Conservation (phyloP, 2,329 filamentous ascomycete species). For the Berkeleyomyces basicola region DNA sequence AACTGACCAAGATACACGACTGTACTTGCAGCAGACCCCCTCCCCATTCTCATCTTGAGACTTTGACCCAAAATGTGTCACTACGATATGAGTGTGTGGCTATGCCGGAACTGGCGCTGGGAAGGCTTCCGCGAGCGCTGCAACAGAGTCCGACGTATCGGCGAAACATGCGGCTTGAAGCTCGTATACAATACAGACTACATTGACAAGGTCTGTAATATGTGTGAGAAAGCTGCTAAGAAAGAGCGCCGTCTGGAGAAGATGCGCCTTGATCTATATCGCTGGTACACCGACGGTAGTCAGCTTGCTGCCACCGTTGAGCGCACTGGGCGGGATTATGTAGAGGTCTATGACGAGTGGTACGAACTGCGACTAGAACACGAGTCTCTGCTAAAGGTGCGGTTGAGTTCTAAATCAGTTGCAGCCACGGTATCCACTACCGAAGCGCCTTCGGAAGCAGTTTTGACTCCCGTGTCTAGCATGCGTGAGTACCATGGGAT, state of each 20-base stretch:
- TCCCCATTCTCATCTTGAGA: constrained; percentile 9
- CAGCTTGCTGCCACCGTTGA: constrained; percentile 58
- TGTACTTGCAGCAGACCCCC: constrained; percentile 1
- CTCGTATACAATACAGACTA: constrained; percentile 61
- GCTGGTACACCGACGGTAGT: constrained; percentile 57
- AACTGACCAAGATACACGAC: background rate
- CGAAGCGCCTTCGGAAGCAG: background rate
- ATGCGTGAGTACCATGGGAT: background rate
- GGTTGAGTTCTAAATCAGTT: background rate
- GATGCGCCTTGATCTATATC: constrained; percentile 55
- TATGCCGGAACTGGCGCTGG: constrained; percentile 89
- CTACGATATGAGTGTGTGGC: constrained; percentile 77
- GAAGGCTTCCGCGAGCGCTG: constrained; percentile 84
- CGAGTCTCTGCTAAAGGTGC: constrained; percentile 5
- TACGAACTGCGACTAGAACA: constrained; percentile 28
- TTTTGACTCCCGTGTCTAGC: background rate
- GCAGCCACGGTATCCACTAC: background rate
- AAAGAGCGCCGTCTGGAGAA: constrained; percentile 61
- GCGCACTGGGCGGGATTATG: constrained; percentile 52
- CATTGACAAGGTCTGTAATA: constrained; percentile 52
- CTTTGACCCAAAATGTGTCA: constrained; percentile 56
- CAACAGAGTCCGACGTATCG: constrained; percentile 85
- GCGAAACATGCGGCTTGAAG: constrained; percentile 91
- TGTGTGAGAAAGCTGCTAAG: constrained; percentile 79
- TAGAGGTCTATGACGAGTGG: constrained; percentile 45